phyloP scores from a whole-genome alignment of 2,329 filamentous ascomycete genomes.

The Trichoderma citrinoviride region DNA sequence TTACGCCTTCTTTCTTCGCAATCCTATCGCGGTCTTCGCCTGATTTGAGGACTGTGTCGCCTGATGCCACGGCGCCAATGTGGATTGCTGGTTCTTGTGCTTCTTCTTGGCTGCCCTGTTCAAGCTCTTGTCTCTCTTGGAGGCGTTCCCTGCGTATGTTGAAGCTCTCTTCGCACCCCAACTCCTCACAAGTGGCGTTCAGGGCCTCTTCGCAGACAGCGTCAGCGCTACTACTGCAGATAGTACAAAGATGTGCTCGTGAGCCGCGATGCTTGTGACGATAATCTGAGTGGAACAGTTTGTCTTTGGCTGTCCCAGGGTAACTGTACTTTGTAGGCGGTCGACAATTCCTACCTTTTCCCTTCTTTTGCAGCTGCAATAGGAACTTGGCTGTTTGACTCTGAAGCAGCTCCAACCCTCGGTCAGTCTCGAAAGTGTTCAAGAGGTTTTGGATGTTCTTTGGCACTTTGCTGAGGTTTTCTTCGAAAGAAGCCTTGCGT shows the following conservation, averaged over 20 bases:
- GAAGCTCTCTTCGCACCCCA: constrained; percentile 21
- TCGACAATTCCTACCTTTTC: constrained; percentile 12
- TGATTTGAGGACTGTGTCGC: constrained; percentile 41
- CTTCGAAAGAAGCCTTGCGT: constrained; percentile 28
- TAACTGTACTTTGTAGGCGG: constrained; percentile 25
- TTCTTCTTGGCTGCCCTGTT: neutral
- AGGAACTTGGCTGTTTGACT: constrained; percentile 21
- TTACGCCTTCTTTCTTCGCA: constrained; percentile 27
- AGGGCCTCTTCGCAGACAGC: constrained; percentile 22
- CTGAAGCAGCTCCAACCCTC: neutral
- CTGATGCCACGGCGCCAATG: constrained; percentile 40
- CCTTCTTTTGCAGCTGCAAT: constrained; percentile 14
- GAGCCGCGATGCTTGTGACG: constrained; percentile 33
- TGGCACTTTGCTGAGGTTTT: constrained; percentile 29
- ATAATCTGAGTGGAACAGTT: constrained; percentile 33
- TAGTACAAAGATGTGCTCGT: neutral
- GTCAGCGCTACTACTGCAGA: neutral
- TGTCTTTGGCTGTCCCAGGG: constrained; percentile 32
- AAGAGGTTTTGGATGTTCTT: constrained; percentile 32
- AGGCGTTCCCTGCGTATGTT: constrained; percentile 35
- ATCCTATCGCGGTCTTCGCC: constrained; percentile 37
- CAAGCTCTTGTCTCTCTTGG: constrained; percentile 18
- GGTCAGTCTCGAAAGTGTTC: constrained; percentile 26
- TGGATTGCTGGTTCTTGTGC: constrained; percentile 30
- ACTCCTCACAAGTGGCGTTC: constrained; percentile 17